Base-by-base conservation (phyloP, 2,329 filamentous ascomycete genomes). In the Colletotrichum sp. region DNA sequence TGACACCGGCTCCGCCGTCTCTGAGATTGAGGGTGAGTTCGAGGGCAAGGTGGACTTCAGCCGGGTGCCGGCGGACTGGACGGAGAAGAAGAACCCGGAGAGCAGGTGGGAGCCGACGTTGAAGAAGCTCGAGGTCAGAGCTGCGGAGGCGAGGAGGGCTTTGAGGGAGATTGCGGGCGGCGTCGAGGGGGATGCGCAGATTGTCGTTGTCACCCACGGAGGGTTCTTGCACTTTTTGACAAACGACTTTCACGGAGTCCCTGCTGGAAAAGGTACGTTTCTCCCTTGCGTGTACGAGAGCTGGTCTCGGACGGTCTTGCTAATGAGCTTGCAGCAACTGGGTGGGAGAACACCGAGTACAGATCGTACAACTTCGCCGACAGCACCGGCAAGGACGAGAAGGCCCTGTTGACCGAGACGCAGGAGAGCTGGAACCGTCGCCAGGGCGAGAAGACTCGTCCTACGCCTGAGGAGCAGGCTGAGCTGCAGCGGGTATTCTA, bases 221-320 rank as follows among this genome's bases (percentile, higher is more conserved):
- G 95, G 94, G 1, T 94, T 96, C 79, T 83, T 98, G 80, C 96
- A 98, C 83, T 98, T 95, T 80, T 86, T 98, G 78, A 97, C 95
- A 0, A 91, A 96, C 79, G 95, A 98, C 81, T 98, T 93, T 92
- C 88, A 92, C 70, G 94, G 92, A 57, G 89, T 90, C 28, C 82
- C 85, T 80, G 80, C 87, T 5, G 80, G 80, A 1, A 78, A 77
- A 75, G 86, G 88, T 89, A 83, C 72, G 87, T 82, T 34, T 15
- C 15, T 13, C 6, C 9, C 15, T 10, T 1, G 0, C 16, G 18
- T 8, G 0, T 0, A 21, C 24, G 52, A 39, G 21, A 68, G 21
- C 52, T 66, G n/a, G 77, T 39, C 7, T 9, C 18, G 10, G 59
- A 34, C 60, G 59, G 44, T 32, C 28, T 30, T 63, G 63, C 64